Evolutionary conservation across 2,329 filamentous ascomycete genomes (phyloP).

Genomic region (Fusarium euwallaceae): DNA sequence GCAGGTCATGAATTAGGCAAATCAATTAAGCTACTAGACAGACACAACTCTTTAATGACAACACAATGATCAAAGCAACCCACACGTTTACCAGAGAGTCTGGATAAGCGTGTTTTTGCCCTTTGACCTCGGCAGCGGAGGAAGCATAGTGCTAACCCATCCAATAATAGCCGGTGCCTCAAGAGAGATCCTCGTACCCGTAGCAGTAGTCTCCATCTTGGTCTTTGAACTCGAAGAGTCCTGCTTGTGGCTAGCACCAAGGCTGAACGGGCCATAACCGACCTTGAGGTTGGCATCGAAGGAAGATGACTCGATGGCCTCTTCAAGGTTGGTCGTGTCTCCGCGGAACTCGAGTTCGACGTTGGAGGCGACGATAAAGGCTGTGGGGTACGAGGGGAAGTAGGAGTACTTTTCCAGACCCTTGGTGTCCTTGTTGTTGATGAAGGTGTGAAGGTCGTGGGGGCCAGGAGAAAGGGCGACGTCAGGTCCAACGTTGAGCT

Average conservation of each 20-base stretch:
- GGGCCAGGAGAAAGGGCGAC: neutral
- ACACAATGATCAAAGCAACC: rapidly evolving
- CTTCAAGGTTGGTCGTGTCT: constrained; percentile 10
- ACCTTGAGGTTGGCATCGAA: constrained; percentile 3
- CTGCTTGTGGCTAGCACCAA: neutral
- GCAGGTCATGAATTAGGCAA: neutral
- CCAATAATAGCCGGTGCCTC: constrained; percentile 4
- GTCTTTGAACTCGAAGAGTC: constrained; percentile 11
- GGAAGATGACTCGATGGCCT: neutral
- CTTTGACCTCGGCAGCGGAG: constrained; percentile 5
- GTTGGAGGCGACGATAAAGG: constrained; percentile 11
- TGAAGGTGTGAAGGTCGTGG: neutral
- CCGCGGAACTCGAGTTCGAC: constrained; percentile 9
- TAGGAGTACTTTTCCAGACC: neutral
- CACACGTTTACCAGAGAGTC: neutral
- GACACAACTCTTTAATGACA: neutral
- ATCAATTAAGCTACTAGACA: neutral
- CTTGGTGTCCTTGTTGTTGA: neutral
- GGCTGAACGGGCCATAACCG: constrained; percentile 6
- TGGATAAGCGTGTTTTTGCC: neutral
- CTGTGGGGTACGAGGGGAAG: constrained; percentile 13
- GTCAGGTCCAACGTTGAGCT: neutral
- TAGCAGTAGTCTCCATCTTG: constrained; percentile 15
- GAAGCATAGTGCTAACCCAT: neutral
- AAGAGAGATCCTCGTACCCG: constrained; percentile 1